These are phyloP conservation scores for Populus ilicifolia DNA, from an alignment of 345 rosid species.

Conservation along the genomic window DNA sequence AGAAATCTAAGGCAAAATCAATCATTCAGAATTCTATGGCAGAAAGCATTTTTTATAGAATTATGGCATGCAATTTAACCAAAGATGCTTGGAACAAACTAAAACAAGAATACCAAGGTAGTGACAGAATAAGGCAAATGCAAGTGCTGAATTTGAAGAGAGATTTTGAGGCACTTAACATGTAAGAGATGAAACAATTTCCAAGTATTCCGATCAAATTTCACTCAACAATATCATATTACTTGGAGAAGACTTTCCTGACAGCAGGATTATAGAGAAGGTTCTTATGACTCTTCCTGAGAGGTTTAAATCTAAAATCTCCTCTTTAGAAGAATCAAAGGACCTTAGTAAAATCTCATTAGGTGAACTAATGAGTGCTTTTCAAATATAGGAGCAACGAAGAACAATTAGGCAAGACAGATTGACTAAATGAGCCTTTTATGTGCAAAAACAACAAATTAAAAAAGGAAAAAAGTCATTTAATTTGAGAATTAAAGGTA, in stretches of 20 bases:
- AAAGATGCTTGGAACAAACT: no score
- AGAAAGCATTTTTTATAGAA: neutral
- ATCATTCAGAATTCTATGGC: neutral
- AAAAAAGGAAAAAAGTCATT: neutral
- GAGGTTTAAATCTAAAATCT: neutral
- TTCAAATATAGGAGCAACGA: no score
- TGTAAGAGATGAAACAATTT: neutral
- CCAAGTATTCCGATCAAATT: neutral
- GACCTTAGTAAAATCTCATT: neutral
- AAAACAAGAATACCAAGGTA: no score
- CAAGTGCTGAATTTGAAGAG: neutral
- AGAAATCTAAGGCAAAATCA: neutral
- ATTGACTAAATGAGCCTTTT: neutral
- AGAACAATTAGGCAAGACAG: no score
- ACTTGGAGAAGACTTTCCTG: neutral
- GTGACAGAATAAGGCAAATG: no score
- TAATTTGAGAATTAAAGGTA: no score
- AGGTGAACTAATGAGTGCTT: no score
- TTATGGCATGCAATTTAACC: no score
- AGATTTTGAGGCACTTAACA: neutral
- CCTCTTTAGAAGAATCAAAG: neutral
- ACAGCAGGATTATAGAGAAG: no score
- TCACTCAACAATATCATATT: neutral
- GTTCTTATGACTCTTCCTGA: neutral
- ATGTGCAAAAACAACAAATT: neutral